Conservation (phyloP, 768 basidiomycete species). For the Rhodosporidiobolus sp. region DNA sequence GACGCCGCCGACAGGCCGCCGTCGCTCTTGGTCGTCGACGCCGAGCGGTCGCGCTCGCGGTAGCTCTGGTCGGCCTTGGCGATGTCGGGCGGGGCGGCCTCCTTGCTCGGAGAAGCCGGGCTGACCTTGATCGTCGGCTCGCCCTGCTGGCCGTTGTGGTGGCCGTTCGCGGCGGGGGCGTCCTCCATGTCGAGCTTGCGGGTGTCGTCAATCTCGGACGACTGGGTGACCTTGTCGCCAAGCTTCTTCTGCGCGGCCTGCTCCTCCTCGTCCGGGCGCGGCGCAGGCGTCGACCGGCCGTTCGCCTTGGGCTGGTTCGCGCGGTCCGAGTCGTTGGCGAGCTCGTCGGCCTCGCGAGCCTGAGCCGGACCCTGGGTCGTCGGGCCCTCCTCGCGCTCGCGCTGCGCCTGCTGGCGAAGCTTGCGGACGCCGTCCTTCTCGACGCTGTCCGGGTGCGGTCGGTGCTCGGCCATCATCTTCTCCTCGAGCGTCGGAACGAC, state of each 20-base stretch:
- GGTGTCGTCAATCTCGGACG: constrained; percentile 26
- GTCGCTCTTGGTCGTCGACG: neutral
- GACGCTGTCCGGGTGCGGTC: constrained; percentile 34
- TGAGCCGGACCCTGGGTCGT: constrained; percentile 1
- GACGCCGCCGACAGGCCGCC: neutral
- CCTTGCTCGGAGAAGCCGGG: neutral
- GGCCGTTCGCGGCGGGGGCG: neutral
- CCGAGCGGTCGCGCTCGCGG: neutral
- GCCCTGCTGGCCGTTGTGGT: constrained; percentile 1
- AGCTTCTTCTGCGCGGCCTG: constrained; percentile 16
- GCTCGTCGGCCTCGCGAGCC: constrained; percentile 6
- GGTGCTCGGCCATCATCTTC: constrained; percentile 58
- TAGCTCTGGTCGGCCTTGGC: constrained; percentile 23
- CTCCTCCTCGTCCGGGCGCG: constrained; percentile 3
- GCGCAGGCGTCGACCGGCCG: constrained; percentile 1
- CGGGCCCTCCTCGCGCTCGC: constrained; percentile 26
- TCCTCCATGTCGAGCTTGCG: constrained; percentile 21
- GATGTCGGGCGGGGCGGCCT: constrained; percentile 27
- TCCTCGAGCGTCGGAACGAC: constrained; percentile 70
- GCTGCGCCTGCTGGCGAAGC: constrained; percentile 11
- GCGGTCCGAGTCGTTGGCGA: constrained; percentile 7
- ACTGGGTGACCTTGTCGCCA: constrained; percentile 25
- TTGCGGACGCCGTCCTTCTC: constrained; percentile 4
- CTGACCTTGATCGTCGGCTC: constrained; percentile 11
- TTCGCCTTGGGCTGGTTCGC: neutral